Evolutionary conservation across 352 stramenopile species (phyloP), one percentile per base, ranked within the genome.

Genomic region (Phytophthora sp.): DNA sequence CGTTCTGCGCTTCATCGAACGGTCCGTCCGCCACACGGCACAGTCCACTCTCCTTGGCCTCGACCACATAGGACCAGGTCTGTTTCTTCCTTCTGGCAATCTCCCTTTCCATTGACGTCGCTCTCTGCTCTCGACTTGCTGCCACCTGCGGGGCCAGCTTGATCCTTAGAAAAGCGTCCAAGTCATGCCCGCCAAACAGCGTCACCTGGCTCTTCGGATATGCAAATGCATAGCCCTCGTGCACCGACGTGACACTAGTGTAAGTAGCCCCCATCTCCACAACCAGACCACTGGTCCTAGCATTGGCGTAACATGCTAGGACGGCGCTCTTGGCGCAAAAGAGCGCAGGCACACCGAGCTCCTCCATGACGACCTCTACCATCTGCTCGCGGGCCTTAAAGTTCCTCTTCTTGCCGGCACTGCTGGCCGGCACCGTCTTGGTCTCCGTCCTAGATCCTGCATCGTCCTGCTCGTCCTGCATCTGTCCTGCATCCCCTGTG

Each of bases 331-430:
- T 96, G 55, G 88, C 80, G 35, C 84, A 82, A 58, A 96, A 96
- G 11, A 95, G 65, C 12, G 86, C 88, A 2, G 86, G 83, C 46
- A 86, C 56, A 2, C 84, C 79, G 5, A 93, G 58, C 41, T 90
- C 82, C 54, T 96, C 88, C 83, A 96, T 93, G 15, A 95, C 74
- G 42, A 94, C 76, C 70, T 96, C 86, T 13, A 92, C 82, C 72
- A 89, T 77, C 46, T 79, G 76, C 41, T 94, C 86, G 24, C 86
- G 57, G 1, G 71, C 68, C 51, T 80, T 76, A 15, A 80, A 18
- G 23, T 89, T 73, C 20, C 79, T 72, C 41, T 92, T 92, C 52
- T 89, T 94, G 59, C 52, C 72, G 55, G 35, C 76, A 29, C 58
- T 77, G 16, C 47, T 67, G 16, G 41, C 55, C 23, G 65, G 56